A percentile compares a stretch with the other conserved stretches of the same genome.
These are phyloP conservation scores for Annulohypoxylon stygium DNA, from an alignment of 495 filamentous ascomycete species.

Conservation along the genomic window DNA sequence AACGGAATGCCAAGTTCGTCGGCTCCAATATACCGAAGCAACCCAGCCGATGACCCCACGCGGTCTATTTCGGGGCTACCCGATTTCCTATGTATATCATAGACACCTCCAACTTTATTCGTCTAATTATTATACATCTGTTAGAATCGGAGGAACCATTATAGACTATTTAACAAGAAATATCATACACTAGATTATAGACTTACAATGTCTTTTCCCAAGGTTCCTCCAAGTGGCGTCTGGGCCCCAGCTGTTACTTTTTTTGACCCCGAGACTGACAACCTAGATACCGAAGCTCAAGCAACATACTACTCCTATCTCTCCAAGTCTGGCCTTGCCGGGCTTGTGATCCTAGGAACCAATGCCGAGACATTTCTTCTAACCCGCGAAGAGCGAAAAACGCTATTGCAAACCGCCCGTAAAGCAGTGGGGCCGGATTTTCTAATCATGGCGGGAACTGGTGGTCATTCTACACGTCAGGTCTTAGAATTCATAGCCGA, in stretches of 20 bases:
- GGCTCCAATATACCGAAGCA: conserved; percentile 40
- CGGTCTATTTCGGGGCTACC: conserved; percentile 3
- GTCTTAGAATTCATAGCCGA: conserved; percentile 70
- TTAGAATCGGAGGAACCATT: not conserved
- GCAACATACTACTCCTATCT: conserved; percentile 69
- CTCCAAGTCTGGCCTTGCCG: conserved; percentile 65
- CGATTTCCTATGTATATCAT: conserved; percentile 25
- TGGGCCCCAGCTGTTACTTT: conserved; percentile 64
- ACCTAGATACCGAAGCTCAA: conserved; percentile 63
- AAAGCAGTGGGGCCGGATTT: conserved; percentile 63
- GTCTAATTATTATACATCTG: not conserved
- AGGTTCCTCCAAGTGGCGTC: conserved; percentile 57
- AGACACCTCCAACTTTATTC: not conserved
- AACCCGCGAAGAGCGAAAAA: conserved; percentile 69
- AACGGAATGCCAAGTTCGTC: conserved; percentile 38
- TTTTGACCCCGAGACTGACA: conserved; percentile 67
- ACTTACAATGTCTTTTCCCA: conserved; percentile 44
- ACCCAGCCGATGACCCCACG: conserved; percentile 33
- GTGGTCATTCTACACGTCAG: conserved; percentile 74
- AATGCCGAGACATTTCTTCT: conserved; percentile 76
- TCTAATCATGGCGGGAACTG: conserved; percentile 73
- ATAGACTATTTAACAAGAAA: not conserved
- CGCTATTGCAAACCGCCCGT: conserved; percentile 66
- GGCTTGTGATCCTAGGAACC: conserved; percentile 72
- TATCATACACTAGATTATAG: not conserved